phyloP scores from a whole-genome alignment of 805 yeast genomes.

The Ogataea wickerhamii region DNA sequence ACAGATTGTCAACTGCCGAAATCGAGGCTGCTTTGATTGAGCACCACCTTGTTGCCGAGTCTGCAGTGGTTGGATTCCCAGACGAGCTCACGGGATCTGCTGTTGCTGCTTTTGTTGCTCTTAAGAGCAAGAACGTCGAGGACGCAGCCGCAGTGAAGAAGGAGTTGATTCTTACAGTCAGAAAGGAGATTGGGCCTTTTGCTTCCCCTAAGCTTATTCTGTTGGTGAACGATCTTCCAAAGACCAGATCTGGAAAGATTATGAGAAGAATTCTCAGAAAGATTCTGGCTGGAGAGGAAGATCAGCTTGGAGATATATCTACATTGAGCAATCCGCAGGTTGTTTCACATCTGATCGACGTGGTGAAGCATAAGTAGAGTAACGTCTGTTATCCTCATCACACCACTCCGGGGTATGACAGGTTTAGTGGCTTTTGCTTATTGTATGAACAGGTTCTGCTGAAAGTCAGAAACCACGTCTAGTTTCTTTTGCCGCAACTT shows the following conservation, averaged over 20 bases:
- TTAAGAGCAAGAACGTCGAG: constrained; percentile 50
- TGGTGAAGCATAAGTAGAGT: constrained; percentile 33
- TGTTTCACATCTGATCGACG: constrained; percentile 61
- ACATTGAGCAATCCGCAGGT: constrained; percentile 75
- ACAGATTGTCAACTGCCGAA: constrained; percentile 84
- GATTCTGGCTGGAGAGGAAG: constrained; percentile 70
- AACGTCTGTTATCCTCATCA: too few relatives aligned
- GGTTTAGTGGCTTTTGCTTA: too few relatives aligned
- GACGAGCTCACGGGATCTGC: constrained; percentile 88
- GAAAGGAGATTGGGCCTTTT: constrained; percentile 81
- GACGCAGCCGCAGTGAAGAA: constrained; percentile 55
- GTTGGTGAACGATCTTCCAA: constrained; percentile 74
- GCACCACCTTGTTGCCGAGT: constrained; percentile 66
- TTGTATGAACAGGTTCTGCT: too few relatives aligned
- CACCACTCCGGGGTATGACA: too few relatives aligned
- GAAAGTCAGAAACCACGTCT: too few relatives aligned
- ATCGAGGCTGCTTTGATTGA: constrained; percentile 80
- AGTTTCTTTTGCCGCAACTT: too few relatives aligned
- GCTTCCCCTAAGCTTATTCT: constrained; percentile 79
- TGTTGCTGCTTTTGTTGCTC: constrained; percentile 75
- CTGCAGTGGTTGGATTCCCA: constrained; percentile 80
- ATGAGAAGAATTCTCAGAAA: constrained; percentile 85
- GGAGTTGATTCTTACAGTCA: constrained; percentile 63
- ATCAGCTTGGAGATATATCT: constrained; percentile 75
- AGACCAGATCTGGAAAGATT: constrained; percentile 83